A percentile compares a stretch with the other conserved stretches of the same genome.
Conservation (phyloP, 1,284 basidiomycete genomes). For the Malassezia yamatoensis region DNA sequence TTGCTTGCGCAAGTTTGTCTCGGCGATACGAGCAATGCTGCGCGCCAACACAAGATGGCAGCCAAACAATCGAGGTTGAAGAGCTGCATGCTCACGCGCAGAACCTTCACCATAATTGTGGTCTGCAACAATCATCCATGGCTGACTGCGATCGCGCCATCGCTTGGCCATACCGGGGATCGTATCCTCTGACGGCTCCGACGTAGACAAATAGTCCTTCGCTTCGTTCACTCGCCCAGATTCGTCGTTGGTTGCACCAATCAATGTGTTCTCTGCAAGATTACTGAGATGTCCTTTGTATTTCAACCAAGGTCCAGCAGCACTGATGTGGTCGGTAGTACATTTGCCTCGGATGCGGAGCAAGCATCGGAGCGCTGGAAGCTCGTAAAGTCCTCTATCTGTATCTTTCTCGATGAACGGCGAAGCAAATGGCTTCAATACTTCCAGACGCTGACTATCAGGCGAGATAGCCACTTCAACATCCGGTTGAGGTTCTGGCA, state of each 20-base stretch:
- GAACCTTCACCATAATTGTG: conserved; percentile 83
- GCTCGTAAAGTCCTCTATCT: conserved; percentile 56
- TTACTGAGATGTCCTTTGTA: conserved; percentile 88
- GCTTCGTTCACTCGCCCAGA: conserved; percentile 50
- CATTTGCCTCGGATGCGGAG: conserved; percentile 92
- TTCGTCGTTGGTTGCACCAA: conserved; percentile 49
- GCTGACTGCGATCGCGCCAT: conserved; percentile 42
- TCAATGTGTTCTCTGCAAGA: conserved; percentile 79
- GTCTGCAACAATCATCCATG: conserved; percentile 90
- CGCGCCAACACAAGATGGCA: conserved; percentile 51
- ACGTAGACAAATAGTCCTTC: conserved; percentile 33
- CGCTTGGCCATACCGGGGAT: conserved; percentile 43
- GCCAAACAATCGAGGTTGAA: conserved; percentile 92
- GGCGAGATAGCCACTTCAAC: conserved; percentile 62
- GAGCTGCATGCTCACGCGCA: conserved; percentile 92
- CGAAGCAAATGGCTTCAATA: conserved; percentile 73
- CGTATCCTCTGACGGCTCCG: conserved; percentile 26
- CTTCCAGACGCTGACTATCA: conserved; percentile 59
- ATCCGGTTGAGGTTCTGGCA: conserved; percentile 59
- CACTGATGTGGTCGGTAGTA: conserved; percentile 65
- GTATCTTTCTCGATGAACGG: conserved; percentile 56
- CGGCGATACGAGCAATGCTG: conserved; percentile 58
- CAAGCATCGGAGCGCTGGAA: conserved; percentile 61
- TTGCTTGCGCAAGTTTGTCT: conserved; percentile 53
- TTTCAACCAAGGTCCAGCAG: conserved; percentile 68